Base-by-base conservation (phyloP, 176 grass and related monocot species). In the Thalia dealbata region DNA sequence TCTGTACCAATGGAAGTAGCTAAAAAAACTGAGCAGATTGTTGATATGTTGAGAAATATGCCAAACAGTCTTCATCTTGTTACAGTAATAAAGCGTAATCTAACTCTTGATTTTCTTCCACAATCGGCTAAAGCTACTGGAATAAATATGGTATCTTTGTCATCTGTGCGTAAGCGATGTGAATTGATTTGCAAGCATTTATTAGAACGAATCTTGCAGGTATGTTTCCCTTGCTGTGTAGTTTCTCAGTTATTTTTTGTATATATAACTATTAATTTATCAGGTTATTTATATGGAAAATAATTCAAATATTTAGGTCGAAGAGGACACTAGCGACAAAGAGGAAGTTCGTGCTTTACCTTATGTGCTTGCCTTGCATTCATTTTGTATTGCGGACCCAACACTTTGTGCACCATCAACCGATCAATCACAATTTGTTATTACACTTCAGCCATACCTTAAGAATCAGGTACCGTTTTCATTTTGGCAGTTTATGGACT, bases 131-230 rank as follows among this genome's bases (percentile, higher is more conserved):
- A 93, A 83, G 95, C 90, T 28, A 81, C 81, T 61, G 90, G 95
- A 25, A 69, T 99, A 72, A 93, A 84, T 71, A 77, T 78, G 45
- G 74, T 76, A 59, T 61, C 80, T 79, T 16, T 93, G 70, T 29
- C 87, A 81, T 99, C 90, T 56, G 82, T 91, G 61, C 87, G 87
- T 32, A 93, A 87, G 69, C 83, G 95, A 61, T 93, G 83, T 86
- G 90, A 99, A 78, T 78, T 93, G 38, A 93, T 93, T 77, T 99
- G 95, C 74, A 93, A 81, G 61, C 87, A 87, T 45, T 81, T 99
- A 27, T 82, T 99, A 73, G 95, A 99, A 90, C 88, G 95, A 88
- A 93, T 99, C 81, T 86, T 99, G 71, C 95, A 99, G 95, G 93
- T 97, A 86, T 25, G 59, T 52, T 21, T 71, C 24, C 16, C 38